These are phyloP conservation scores for Linderina pennispora DNA, from an alignment of 192 early-diverging fungal genomes.

Conservation along the genomic window DNA sequence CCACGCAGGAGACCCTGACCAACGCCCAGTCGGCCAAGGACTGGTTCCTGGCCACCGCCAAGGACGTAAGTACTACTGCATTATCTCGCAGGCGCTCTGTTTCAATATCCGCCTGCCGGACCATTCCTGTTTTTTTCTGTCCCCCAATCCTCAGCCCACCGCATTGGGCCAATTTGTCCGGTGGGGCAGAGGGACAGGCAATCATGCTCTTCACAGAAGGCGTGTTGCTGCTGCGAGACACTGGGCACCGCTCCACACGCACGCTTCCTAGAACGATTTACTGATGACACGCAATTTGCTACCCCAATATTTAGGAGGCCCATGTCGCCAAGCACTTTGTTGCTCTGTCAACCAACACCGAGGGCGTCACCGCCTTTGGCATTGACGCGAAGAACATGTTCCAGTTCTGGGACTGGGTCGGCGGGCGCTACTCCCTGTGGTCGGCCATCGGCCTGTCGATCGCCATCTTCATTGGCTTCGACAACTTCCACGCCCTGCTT, in stretches of 20 bases:
- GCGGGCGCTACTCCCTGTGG: conserved; percentile 98
- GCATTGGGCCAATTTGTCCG: background rate
- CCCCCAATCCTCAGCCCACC: conserved; percentile 3
- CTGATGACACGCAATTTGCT: too few relatives aligned
- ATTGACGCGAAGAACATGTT: conserved; percentile 98
- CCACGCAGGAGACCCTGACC: conserved; percentile 98
- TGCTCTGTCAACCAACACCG: conserved; percentile 92
- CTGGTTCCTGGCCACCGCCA: conserved; percentile 86
- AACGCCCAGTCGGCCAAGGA: conserved; percentile 90
- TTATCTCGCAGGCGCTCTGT: background rate
- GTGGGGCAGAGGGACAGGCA: background rate
- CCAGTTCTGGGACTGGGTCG: conserved; percentile 99
- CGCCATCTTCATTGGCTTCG: conserved; percentile 87
- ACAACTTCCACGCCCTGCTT: conserved; percentile 90
- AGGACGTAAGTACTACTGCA: conserved; percentile 50
- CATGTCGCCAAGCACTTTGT: conserved; percentile 99
- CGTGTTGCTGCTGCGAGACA: too few relatives aligned
- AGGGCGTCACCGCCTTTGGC: conserved; percentile 84
- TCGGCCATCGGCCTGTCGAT: conserved; percentile 98
- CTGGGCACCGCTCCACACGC: too few relatives aligned
- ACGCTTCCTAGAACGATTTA: too few relatives aligned
- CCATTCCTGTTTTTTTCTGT: background rate
- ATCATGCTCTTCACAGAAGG: too few relatives aligned
- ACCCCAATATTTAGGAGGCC: conserved; percentile 45
- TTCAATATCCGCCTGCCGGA: too few relatives aligned